A percentile compares a stretch with the other conserved stretches of the same genome.
Evolutionary conservation across 352 stramenopile species (phyloP).

Genomic region (Nothophytophthora sp.): DNA sequence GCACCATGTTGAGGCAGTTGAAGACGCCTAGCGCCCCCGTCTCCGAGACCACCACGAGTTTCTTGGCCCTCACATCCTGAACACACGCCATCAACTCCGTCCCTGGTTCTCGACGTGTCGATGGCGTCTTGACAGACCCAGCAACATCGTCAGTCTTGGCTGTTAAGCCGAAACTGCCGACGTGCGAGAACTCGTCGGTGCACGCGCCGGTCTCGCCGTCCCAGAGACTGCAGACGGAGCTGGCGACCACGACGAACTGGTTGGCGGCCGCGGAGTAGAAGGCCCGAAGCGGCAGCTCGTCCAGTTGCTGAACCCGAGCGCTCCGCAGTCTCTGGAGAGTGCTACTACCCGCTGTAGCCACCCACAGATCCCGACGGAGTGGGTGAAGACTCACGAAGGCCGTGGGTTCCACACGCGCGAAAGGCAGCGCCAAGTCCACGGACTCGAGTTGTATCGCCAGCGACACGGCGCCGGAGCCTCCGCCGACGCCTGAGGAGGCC

Average conservation of each 20-base stretch:
- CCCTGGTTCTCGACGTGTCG: conserved; percentile 20
- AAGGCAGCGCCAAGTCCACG: conserved; percentile 52
- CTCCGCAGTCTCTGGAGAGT: conserved; percentile 63
- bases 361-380: conserved; percentile 61
- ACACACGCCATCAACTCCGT: conserved; percentile 51
- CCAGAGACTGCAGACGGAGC: conserved; percentile 70
- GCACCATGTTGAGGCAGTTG: conserved; percentile 77
- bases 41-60: conserved; percentile 63
- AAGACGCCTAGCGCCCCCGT: conserved; percentile 62
- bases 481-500: conserved; percentile 20
- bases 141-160: background rate
- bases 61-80: conserved; percentile 59
- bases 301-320: conserved; percentile 61
- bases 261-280: conserved; percentile 79
- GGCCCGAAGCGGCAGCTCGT: conserved; percentile 65
- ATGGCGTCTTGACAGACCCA: background rate
- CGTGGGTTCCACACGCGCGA: conserved; percentile 53
- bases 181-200: conserved; percentile 56
- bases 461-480: conserved; percentile 29
- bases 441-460: conserved; percentile 71
- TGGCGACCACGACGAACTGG: conserved; percentile 64
- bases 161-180: conserved; percentile 31
- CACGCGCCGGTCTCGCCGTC: conserved; percentile 59
- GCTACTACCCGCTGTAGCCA: conserved; percentile 41
- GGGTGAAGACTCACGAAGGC: conserved; percentile 62